Evolutionary conservation across 1,139 yeast genomes (phyloP).

Genomic region (Geotrichum klebahnii): DNA sequence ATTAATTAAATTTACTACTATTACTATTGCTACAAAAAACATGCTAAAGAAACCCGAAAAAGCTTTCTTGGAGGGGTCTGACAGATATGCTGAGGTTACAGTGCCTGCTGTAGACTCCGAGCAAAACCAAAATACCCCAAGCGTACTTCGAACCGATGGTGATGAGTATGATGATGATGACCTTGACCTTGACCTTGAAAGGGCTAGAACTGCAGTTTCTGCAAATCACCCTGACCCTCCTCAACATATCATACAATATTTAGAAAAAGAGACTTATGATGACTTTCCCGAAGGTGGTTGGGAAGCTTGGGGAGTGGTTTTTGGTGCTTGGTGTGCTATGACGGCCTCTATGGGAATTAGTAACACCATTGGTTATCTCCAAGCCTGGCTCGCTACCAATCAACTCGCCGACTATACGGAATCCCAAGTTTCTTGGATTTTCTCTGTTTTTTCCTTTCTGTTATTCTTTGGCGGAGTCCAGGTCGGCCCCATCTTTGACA

Average conservation of each 20-base stretch:
- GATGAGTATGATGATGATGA: too few relatives aligned
- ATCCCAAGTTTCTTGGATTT: conserved; percentile 58
- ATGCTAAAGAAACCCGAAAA: too few relatives aligned
- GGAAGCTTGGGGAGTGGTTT: conserved; percentile 54
- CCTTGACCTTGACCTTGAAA: not conserved
- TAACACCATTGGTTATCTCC: conserved; percentile 58
- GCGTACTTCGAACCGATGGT: too few relatives aligned
- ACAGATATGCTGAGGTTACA: too few relatives aligned
- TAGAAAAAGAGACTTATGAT: conserved; percentile 26
- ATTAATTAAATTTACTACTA: too few relatives aligned
- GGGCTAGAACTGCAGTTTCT: not conserved
- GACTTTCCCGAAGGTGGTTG: conserved; percentile 62
- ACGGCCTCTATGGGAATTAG: conserved; percentile 59
- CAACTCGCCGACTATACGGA: conserved; percentile 46
- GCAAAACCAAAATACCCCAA: not conserved
- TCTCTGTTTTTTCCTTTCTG: conserved; percentile 54
- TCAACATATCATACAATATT: not conserved
- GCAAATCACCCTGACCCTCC: not conserved
- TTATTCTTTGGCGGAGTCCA: conserved; percentile 56
- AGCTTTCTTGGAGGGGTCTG: too few relatives aligned
- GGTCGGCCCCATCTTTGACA: conserved; percentile 60
- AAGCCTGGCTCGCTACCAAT: conserved; percentile 51
- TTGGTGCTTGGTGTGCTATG: conserved; percentile 58
- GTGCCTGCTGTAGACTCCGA: not conserved
- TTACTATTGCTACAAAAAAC: too few relatives aligned